Evolutionary conservation across 352 stramenopile species (phyloP), one percentile per base, ranked within the genome.

Genomic region (Phytophthora nicotianae): DNA sequence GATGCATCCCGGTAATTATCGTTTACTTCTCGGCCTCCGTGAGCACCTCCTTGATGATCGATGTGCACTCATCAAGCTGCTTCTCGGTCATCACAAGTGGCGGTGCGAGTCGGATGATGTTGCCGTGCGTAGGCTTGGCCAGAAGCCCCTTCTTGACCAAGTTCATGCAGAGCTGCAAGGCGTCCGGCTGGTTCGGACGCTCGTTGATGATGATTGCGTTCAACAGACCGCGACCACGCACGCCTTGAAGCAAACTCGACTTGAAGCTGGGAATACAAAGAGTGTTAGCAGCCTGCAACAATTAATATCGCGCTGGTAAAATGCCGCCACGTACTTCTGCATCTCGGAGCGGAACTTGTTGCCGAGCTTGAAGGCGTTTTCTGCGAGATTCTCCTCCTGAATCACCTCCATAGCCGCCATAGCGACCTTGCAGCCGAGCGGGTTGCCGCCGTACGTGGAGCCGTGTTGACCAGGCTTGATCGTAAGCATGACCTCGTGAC

Each of bases 121-220:
- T 98, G 62, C 94, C 96, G 72, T 99, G 98, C 41, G 98, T 99
- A 14, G 97, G 98, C 81, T 99, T 99, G 47, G 98, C 97, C 24
- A 99, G 80, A 29, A 99, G 72, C 1, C 98, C 97, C 67, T 97
- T 90, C 60, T 99, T 81, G 64, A 86, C 95, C 74, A 99, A 86
- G 49, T 90, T 87, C 47, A 99, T 68, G 72, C 98, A 99, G 17
- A 99, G 82, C 49, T 99, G 84, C 90, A 93, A 98, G 16, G 97
- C 97, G 65, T 86, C 72, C 26, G 79, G 72, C 57, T 93, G 90
- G 57, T 90, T 89, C 40, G 93, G 72, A 54, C 97, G 85, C 58
- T 95, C 86, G 37, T 89, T 89, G 75, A 99, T 98, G 27, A 99
- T 93, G 60, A 99, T 97, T 14, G 98, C 98, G 66, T 99, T 99